Evolutionary conservation across 805 yeast genomes (phyloP), one percentile per base, ranked within the genome.

Genomic region (Saccharomyces paradoxus): DNA sequence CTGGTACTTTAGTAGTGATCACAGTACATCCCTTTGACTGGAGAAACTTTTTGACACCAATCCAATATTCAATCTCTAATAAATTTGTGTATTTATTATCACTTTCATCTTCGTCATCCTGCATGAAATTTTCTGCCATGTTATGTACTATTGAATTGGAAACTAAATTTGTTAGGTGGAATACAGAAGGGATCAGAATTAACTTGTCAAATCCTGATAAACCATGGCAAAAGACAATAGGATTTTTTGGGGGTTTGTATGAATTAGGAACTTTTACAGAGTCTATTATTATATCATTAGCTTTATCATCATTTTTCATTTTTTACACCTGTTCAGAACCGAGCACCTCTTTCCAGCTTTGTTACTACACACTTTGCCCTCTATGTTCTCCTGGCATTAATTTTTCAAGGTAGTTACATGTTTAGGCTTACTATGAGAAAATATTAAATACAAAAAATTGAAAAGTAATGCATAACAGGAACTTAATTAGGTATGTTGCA

Each of bases 221-320:
- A 0, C 97, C 97, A 72, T 89, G 97, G 62, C 96, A 89, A 28
- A 89, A 69, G 0, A 89, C 86, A 1, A 89, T 80, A 0, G 96
- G 96, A 55, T 80, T 74, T 59, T 80, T 79, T 0, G 95, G 90
- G 4, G 85, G 77, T 12, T 68, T 63, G 63, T 84, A 86, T 17
- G 44, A 37, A 37, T 37, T 24, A 37, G 44, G 22, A n/a, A 37
- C 24, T 10, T 8, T 17, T 17, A 37, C 24, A 17, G 44, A 37
- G 17, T n/a, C 44, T 37, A n/a, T 37, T 37, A 21, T 37, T 37
- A 37, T 21, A 9, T 37, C 44, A 8, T 37, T 17, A 17, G 22
- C 13, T 17, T 37, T 17, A 17, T 17, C 24, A 21, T 17, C 12
- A 37, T 37, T 10, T 10, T 7, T 17, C 44, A 37, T 37, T 8